Evolutionary conservation across 768 basidiomycete species (phyloP), one percentile per base, ranked within the genome.

Genomic region (Phylloporus rhodoxanthus): DNA sequence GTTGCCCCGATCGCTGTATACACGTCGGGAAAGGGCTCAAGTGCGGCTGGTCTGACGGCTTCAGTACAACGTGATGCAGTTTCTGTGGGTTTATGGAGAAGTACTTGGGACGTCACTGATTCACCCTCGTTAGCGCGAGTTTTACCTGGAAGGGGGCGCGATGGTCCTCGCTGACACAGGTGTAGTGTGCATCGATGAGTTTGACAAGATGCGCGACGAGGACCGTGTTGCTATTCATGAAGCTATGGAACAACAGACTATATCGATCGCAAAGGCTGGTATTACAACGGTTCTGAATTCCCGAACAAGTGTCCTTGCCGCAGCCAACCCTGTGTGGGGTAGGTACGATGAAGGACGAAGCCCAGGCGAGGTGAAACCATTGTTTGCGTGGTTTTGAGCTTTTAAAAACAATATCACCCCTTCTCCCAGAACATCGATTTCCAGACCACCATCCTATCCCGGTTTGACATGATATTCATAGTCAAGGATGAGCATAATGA

Each of bases 391-490:
- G 23, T 26, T 34, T n/a, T 33, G 9, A 0, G 23, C 11, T 38
- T 38, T 21, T 30, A 17, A 8, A 28, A 14, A 49, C 4, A 2
- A 13, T 10, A 2, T n/a, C 23, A n/a, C 23, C 37, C 36, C 28
- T 17, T 42, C 26, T 11, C 41, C 17, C 29, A 58, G 91, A 96
- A 96, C 64, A 96, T 96, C 56, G 94, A 96, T 65, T 94, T 96
- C 68, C 93, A 96, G 71, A 96, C 94, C 6, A 98, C 96, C 2
- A 97, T 99, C 57, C 70, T 99, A 64, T 97, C 94, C 42, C 87
- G 96, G 49, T 99, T 99, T 68, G 96, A 99, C 65, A 95, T 99
- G 94, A 98, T 99, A 59, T 99, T 98, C 74, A 95, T 99, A 56
- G 87, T 99, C 52, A 91, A 89, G 66, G 96, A 99, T 60, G 93